Conservation (phyloP, 176 grass and related monocot species). For the sorghum (Sorghum bicolor) region DNA sequence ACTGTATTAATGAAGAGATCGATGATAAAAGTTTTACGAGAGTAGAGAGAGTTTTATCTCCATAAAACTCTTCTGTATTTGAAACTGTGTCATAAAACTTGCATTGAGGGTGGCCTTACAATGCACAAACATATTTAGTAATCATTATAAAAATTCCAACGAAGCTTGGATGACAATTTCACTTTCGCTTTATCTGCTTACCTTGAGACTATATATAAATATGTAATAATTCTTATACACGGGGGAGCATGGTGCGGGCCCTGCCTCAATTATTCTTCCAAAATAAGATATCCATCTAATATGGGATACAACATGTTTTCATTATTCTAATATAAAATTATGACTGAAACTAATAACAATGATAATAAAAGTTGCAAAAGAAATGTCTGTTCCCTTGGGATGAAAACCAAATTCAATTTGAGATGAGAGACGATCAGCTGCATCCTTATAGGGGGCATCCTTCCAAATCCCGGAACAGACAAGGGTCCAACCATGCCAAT, state of each 20-base stretch:
- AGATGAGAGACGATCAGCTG: too few relatives aligned
- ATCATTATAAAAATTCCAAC: too few relatives aligned
- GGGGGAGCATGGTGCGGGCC: not conserved
- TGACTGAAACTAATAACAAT: not conserved
- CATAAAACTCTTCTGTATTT: too few relatives aligned
- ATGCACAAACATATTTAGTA: too few relatives aligned
- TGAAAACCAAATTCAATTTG: too few relatives aligned
- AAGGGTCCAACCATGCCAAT: not conserved
- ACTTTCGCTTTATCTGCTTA: not conserved
- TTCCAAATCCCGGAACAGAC: not conserved
- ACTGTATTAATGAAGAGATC: too few relatives aligned
- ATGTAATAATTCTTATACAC: not conserved
- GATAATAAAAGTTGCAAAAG: not conserved
- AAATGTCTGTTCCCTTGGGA: not conserved
- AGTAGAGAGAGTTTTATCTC: too few relatives aligned
- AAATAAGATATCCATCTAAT: not conserved
- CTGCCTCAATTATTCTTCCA: not conserved
- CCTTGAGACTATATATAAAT: not conserved
- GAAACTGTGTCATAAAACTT: too few relatives aligned
- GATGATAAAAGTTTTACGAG: too few relatives aligned
- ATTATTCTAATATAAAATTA: not conserved
- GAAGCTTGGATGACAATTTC: not conserved
- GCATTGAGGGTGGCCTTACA: too few relatives aligned
- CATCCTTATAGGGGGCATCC: not conserved
- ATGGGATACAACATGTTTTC: not conserved